phyloP scores from a whole-genome alignment of 176 grass and related monocot genomes.

The Triticum dicoccoides region DNA sequence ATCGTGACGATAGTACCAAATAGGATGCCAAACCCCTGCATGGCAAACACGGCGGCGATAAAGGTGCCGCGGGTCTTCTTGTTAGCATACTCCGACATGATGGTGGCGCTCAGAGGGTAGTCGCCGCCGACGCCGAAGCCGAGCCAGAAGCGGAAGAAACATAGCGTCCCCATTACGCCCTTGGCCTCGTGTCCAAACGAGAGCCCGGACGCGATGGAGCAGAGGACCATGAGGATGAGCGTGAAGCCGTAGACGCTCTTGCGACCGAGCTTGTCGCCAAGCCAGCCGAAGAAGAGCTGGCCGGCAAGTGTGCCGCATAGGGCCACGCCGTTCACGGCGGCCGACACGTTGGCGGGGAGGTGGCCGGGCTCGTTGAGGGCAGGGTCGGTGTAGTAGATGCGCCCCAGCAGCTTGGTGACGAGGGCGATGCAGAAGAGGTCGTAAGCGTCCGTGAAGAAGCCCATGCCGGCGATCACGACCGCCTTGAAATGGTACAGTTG shows the following conservation, averaged over 20 bases:
- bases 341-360: constrained; percentile 58
- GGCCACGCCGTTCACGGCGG: constrained; percentile 66
- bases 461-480: constrained; percentile 80
- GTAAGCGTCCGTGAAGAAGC: constrained; percentile 89
- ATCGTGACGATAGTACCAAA: constrained; percentile 50
- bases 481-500: constrained; percentile 80
- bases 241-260: constrained; percentile 82
- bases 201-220: constrained; percentile 53
- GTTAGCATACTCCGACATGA: constrained; percentile 81
- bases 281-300: constrained; percentile 78
- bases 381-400: constrained; percentile 69
- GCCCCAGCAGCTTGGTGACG: constrained; percentile 62
- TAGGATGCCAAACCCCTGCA: constrained; percentile 79
- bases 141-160: constrained; percentile 85
- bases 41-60: constrained; percentile 81
- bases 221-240: constrained; percentile 62
- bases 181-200: constrained; percentile 49
- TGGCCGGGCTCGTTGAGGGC: constrained; percentile 29
- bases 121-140: constrained; percentile 81
- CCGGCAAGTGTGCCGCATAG: constrained; percentile 70
- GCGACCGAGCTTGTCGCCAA: constrained; percentile 76
- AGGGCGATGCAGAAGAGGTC: constrained; percentile 70
- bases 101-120: constrained; percentile 66
- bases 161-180: constrained; percentile 46
- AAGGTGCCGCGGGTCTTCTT: constrained; percentile 71